Percentiles rank a stretch among this genome's conserved stretches.
phyloP scores from a whole-genome alignment of 208 protist species.

The Leptomonas pyrrhocoris region DNA sequence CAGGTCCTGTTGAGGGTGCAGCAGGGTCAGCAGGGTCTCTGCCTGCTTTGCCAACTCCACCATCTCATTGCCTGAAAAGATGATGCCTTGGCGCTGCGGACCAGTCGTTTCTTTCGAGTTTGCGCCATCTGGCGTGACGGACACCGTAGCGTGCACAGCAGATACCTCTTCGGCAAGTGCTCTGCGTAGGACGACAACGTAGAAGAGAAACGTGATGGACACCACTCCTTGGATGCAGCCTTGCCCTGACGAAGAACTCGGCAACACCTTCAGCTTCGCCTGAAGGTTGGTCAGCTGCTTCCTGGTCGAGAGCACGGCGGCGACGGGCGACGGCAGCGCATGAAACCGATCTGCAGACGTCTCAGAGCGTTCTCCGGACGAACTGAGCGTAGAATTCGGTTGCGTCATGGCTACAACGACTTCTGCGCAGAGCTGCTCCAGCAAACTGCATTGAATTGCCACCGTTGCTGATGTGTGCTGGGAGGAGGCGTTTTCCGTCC shows the following conservation, averaged over 20 bases:
- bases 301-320: neutral
- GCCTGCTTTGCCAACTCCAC: neutral
- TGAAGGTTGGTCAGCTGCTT: constrained; percentile 11
- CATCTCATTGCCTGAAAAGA: neutral
- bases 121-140: neutral
- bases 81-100: neutral
- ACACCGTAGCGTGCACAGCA: neutral
- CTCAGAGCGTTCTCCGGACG: too few species aligned
- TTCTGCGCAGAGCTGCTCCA: constrained; percentile 4
- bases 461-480: neutral
- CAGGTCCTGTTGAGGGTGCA: neutral
- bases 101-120: neutral
- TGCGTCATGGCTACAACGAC: too few species aligned
- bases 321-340: neutral
- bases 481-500: neutral
- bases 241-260: neutral
- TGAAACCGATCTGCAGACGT: neutral
- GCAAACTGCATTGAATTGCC: neutral
- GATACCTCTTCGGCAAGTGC: neutral
- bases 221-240: constrained; percentile 1
- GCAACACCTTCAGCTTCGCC: neutral
- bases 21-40: neutral
- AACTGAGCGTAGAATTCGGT: neutral
- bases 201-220: constrained; percentile 1
- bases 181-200: neutral